phyloP scores from a whole-genome alignment of 2,329 filamentous ascomycete genomes.

The Periglandula ipomoeae region DNA sequence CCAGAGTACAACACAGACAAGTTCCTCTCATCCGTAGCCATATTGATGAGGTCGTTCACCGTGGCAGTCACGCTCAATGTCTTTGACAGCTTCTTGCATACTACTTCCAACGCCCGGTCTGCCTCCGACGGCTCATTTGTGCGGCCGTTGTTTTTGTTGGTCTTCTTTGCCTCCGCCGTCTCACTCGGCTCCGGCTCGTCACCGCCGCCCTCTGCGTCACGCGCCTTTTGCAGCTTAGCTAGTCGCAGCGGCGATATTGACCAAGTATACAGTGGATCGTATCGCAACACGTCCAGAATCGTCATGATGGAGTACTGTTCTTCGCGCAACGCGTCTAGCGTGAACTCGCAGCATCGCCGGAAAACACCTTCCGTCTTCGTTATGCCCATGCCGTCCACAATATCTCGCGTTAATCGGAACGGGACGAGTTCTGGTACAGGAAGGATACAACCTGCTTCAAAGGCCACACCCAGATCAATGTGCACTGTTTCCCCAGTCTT shows the following conservation, averaged over 20 bases:
- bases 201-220: constrained; percentile 34
- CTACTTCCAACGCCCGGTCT: constrained; percentile 81
- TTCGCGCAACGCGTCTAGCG: constrained; percentile 85
- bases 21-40: constrained; percentile 88
- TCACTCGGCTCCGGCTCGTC: constrained; percentile 30
- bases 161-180: constrained; percentile 29
- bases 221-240: constrained; percentile 54
- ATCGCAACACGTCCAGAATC: constrained; percentile 92
- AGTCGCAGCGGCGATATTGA: constrained; percentile 66
- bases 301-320: constrained; percentile 98
- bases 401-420: constrained; percentile 86
- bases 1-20: constrained; percentile 82
- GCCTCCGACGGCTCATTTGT: constrained; percentile 64
- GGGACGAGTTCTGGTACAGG: constrained; percentile 93
- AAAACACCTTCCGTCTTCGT: constrained; percentile 94
- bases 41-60: constrained; percentile 94
- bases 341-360: constrained; percentile 96
- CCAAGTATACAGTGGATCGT: constrained; percentile 96
- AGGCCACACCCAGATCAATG: constrained; percentile 93
- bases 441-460: constrained; percentile 91
- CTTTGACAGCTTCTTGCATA: constrained; percentile 93
- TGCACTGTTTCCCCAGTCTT: constrained; percentile 90
- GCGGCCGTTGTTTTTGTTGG: constrained; percentile 22
- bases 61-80: constrained; percentile 89
- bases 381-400: constrained; percentile 95